Conservation (phyloP, 2,329 filamentous ascomycete species). For the Myriosclerotinia duriaeana region DNA sequence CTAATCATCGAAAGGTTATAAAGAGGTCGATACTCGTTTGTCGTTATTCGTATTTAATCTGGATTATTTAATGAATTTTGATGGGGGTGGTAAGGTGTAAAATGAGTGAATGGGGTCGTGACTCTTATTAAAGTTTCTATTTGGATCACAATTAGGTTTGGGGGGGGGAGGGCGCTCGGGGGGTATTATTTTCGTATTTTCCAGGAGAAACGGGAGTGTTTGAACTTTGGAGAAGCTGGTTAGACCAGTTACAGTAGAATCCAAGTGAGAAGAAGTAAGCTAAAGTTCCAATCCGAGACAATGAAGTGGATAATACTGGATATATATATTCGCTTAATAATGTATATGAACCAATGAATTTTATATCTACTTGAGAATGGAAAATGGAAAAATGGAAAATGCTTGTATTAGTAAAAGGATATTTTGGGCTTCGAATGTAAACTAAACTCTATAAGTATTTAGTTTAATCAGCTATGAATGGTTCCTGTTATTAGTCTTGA, state of each 20-base stretch:
- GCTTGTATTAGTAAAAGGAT: not conserved
- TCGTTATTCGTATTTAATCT: slow-evolving; percentile 6
- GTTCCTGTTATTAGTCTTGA: not conserved
- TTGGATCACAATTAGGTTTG: not conserved
- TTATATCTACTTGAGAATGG: not conserved
- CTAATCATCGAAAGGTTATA: not conserved
- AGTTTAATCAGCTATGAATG: not conserved
- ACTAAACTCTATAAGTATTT: not conserved
- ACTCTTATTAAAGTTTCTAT: not conserved
- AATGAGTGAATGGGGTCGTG: slow-evolving; percentile 7
- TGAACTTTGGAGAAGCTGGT: slow-evolving; percentile 2
- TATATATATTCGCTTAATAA: not conserved
- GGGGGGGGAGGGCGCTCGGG: not conserved
- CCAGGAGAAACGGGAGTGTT: slow-evolving; percentile 15
- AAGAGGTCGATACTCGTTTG: not conserved
- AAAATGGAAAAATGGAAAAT: not conserved
- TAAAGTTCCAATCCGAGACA: slow-evolving; percentile 17
- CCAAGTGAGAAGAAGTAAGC: slow-evolving; percentile 7
- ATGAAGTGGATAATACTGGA: slow-evolving; percentile 11
- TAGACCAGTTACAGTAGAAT: not conserved
- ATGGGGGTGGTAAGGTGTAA: not conserved
- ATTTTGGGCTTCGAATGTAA: not conserved
- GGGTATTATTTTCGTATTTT: slow-evolving; percentile 11
- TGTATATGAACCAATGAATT: not conserved
- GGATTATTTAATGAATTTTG: not conserved